A percentile compares a stretch with the other conserved stretches of the same genome.
These are phyloP conservation scores for Colletotrichum sp. DNA, from an alignment of 2,329 filamentous ascomycete genomes.

Conservation along the genomic window DNA sequence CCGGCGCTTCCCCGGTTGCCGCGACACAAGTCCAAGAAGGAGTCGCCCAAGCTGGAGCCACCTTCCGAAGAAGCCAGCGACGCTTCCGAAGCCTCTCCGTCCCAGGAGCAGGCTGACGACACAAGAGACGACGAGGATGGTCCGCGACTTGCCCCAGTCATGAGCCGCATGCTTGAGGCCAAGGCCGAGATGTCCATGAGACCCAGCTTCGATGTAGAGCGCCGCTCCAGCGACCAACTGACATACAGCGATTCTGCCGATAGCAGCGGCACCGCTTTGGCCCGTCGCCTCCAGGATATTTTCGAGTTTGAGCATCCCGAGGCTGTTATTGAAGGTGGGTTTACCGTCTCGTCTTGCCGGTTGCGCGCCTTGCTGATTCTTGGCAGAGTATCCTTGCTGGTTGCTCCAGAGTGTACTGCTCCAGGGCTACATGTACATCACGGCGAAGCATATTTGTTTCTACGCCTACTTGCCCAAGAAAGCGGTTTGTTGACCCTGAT, in stretches of 20 bases:
- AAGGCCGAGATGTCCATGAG: slow-evolving; percentile 66
- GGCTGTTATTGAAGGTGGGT: slow-evolving; percentile 77
- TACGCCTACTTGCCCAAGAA: slow-evolving; percentile 98
- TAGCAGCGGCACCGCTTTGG: slow-evolving; percentile 62
- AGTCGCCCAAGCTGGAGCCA: slow-evolving; percentile 43
- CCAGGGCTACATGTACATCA: slow-evolving; percentile 96
- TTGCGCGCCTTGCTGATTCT: slow-evolving; percentile 14
- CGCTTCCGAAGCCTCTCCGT: slow-evolving; percentile 24
- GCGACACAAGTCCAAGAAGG: slow-evolving; percentile 47
- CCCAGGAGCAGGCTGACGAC: background rate
- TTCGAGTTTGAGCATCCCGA: slow-evolving; percentile 84
- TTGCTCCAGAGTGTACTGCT: slow-evolving; percentile 88
- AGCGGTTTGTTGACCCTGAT: slow-evolving; percentile 58
- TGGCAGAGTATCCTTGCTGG: slow-evolving; percentile 88
- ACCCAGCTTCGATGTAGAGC: slow-evolving; percentile 62
- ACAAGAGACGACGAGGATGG: slow-evolving; percentile 31
- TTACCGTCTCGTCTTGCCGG: background rate
- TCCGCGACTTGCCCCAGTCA: slow-evolving; percentile 68
- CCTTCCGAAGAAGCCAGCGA: slow-evolving; percentile 38
- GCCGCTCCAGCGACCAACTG: slow-evolving; percentile 42
- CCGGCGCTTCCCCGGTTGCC: slow-evolving; percentile 59
- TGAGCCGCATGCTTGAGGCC: slow-evolving; percentile 80
- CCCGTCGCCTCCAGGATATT: slow-evolving; percentile 78
- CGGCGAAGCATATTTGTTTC: slow-evolving; percentile 90
- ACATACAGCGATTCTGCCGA: slow-evolving; percentile 36